A percentile compares a stretch with the other conserved stretches of the same genome.
Evolutionary conservation across 2,329 filamentous ascomycete species (phyloP).

Genomic region (Aspergillus calidoustus): DNA sequence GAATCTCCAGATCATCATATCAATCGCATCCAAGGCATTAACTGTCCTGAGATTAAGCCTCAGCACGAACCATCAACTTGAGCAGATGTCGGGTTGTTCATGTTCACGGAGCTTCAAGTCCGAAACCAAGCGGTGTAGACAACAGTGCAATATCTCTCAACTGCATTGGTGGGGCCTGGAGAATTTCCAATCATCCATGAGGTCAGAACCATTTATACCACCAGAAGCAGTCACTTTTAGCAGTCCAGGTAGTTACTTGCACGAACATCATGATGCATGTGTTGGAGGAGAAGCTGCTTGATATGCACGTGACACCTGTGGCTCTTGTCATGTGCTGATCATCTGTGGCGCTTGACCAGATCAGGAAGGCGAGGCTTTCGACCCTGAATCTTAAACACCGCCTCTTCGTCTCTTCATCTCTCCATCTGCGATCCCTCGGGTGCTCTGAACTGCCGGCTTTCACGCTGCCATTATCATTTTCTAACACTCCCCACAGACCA

Average conservation of each 20-base stretch:
- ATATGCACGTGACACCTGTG: neutral
- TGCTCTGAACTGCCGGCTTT: neutral
- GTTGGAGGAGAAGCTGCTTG: neutral
- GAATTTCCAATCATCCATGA: neutral
- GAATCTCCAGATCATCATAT: neutral
- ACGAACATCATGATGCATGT: neutral
- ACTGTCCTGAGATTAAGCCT: neutral
- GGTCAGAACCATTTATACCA: neutral
- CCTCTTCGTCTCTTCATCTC: neutral
- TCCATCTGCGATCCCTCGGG: neutral
- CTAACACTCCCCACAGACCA: neutral
- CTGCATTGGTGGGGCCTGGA: neutral
- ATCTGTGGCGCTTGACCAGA: conserved; percentile 10
- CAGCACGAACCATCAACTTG: neutral
- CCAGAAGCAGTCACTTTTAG: neutral
- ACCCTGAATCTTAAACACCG: neutral
- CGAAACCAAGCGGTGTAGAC: neutral
- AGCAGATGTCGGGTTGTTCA: neutral
- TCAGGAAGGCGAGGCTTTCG: conserved; percentile 1
- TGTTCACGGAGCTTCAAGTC: neutral
- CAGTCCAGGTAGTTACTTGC: neutral
- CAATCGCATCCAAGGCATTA: neutral
- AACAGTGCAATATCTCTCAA: neutral
- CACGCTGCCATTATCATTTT: neutral
- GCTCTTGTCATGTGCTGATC: conserved; percentile 6